A percentile compares a stretch with the other conserved stretches of the same genome.
Evolutionary conservation across 2,329 filamentous ascomycete genomes (phyloP).

Genomic region (Trichophyton schoenleinii): DNA sequence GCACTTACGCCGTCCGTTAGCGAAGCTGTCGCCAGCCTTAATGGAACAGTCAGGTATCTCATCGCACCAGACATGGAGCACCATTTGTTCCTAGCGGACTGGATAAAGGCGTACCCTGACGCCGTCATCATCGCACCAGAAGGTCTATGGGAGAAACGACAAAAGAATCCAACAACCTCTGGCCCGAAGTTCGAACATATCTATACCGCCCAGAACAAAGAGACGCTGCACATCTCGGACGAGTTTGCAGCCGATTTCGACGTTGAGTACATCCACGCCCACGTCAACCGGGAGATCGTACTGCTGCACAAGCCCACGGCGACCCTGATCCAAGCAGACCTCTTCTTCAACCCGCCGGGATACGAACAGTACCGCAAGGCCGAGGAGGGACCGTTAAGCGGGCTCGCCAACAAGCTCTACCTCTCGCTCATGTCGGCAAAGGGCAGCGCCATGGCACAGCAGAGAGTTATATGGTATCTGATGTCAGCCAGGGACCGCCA

Average conservation of each 20-base stretch:
- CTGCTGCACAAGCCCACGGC: slow-evolving; percentile 69
- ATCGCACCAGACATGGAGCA: slow-evolving; percentile 83
- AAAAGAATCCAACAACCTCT: slow-evolving; percentile 43
- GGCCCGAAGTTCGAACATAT: slow-evolving; percentile 54
- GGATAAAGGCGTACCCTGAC: slow-evolving; percentile 64
- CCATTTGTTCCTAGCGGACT: slow-evolving; percentile 82
- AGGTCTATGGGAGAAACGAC: slow-evolving; percentile 71
- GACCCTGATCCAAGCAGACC: slow-evolving; percentile 76
- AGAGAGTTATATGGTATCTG: slow-evolving; percentile 71
- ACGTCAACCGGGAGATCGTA: slow-evolving; percentile 77
- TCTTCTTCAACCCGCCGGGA: slow-evolving; percentile 83
- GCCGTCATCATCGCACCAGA: slow-evolving; percentile 74
- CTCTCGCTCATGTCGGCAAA: slow-evolving; percentile 42
- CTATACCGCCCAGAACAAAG: slow-evolving; percentile 47
- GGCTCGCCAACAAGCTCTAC: slow-evolving; percentile 48
- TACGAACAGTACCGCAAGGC: slow-evolving; percentile 66
- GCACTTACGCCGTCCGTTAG: slow-evolving; percentile 65
- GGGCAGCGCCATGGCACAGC: slow-evolving; percentile 58
- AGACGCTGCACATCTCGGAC: slow-evolving; percentile 45
- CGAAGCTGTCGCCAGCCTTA: slow-evolving; percentile 48
- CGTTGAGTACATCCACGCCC: slow-evolving; percentile 66
- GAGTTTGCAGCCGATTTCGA: slow-evolving; percentile 85
- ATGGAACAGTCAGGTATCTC: slow-evolving; percentile 67
- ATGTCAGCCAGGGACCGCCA: slow-evolving; percentile 48
- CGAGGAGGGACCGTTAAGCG: slow-evolving; percentile 42